A percentile compares a stretch with the other conserved stretches of the same genome.
Conservation (phyloP, 306 rosid species). For the Fragaria iinumae region DNA sequence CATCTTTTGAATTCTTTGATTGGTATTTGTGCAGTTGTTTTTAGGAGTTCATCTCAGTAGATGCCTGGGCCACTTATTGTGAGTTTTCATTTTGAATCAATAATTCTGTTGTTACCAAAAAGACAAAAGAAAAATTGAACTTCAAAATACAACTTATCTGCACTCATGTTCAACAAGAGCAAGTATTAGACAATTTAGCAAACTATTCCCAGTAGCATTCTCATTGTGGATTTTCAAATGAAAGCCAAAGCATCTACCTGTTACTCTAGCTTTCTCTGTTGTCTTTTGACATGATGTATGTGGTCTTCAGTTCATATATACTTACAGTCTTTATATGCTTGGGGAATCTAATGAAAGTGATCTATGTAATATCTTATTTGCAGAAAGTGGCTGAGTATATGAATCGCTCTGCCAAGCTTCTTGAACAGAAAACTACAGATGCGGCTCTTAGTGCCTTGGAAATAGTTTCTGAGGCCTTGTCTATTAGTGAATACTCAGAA, state of each 20-base stretch:
- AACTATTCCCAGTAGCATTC: not conserved
- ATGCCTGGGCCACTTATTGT: not conserved
- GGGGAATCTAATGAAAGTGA: constrained; percentile 9
- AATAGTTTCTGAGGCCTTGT: constrained; percentile 60
- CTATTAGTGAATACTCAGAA: constrained; percentile 74
- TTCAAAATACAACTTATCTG: not conserved
- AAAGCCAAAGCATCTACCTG: not conserved
- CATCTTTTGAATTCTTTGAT: not conserved
- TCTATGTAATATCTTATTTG: constrained; percentile 25
- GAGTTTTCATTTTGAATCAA: not conserved
- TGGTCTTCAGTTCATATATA: not conserved
- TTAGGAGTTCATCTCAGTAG: not conserved
- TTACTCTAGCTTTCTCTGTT: too few relatives aligned
- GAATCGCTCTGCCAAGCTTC: constrained; percentile 50
- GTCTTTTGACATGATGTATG: not conserved
- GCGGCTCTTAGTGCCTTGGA: constrained; percentile 69
- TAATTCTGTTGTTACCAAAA: not conserved
- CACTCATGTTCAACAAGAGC: not conserved
- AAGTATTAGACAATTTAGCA: not conserved
- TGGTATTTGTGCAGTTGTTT: not conserved
- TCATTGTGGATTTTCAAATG: not conserved
- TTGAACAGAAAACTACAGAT: constrained; percentile 60
- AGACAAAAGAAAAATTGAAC: not conserved
- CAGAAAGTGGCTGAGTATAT: constrained; percentile 67
- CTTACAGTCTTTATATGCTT: not conserved